These are phyloP conservation scores for Fomitopsis pulvina DNA, from an alignment of 768 basidiomycete genomes.

Conservation along the genomic window DNA sequence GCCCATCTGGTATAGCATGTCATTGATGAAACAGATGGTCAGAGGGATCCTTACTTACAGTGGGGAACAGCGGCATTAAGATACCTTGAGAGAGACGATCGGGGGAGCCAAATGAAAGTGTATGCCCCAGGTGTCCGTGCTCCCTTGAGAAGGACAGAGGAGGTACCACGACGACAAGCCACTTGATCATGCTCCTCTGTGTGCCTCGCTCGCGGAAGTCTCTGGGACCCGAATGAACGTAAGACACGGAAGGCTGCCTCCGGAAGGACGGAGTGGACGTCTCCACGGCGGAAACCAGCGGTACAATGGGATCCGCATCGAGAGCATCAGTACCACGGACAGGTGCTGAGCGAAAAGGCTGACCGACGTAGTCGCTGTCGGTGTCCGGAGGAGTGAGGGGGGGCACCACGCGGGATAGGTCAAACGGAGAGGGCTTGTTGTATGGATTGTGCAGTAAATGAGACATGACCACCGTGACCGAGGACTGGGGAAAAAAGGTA, in stretches of 20 bases:
- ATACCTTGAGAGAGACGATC: constrained; percentile 62
- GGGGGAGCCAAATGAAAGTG: constrained; percentile 49
- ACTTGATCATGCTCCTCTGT: constrained; percentile 29
- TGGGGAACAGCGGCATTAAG: constrained; percentile 70
- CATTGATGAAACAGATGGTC: background rate
- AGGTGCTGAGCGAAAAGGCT: constrained; percentile 1
- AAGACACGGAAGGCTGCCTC: constrained; percentile 24
- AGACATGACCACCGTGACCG: constrained; percentile 16
- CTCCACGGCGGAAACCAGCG: constrained; percentile 5
- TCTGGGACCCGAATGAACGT: constrained; percentile 32
- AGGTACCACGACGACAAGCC: constrained; percentile 63
- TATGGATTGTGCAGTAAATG: constrained; percentile 24
- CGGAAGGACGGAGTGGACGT: constrained; percentile 11
- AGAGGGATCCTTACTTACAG: constrained; percentile 36
- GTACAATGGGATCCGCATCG: constrained; percentile 10
- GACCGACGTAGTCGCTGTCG: constrained; percentile 19
- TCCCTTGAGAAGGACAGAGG: constrained; percentile 51
- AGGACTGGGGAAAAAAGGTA: constrained; percentile 30
- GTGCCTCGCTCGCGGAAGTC: constrained; percentile 19
- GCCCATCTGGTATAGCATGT: constrained; percentile 46
- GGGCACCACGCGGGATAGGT: constrained; percentile 33
- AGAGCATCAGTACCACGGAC: constrained; percentile 8
- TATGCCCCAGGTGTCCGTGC: constrained; percentile 52
- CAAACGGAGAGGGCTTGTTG: constrained; percentile 39
- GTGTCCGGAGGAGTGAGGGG: constrained; percentile 29